phyloP scores from a whole-genome alignment of 179 eudicot species.

The Nepenthes alata region DNA sequence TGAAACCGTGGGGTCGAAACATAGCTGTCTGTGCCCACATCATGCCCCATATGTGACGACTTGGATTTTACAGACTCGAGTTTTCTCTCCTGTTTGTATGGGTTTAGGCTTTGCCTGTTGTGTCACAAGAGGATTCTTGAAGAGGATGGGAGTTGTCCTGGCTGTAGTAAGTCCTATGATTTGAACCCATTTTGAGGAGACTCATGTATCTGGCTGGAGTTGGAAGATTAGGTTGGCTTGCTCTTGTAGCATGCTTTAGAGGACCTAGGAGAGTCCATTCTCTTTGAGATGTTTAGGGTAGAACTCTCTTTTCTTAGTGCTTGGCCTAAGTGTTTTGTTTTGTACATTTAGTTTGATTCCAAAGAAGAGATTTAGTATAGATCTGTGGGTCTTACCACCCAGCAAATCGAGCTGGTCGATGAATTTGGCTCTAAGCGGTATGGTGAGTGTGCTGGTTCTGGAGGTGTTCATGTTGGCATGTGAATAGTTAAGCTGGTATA shows the following conservation, averaged over 20 bases:
- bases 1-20: constrained; percentile 40
- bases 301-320: constrained; percentile 24
- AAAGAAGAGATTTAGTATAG: constrained; percentile 18
- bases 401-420: constrained; percentile 30
- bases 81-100: constrained; percentile 77
- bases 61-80: constrained; percentile 74
- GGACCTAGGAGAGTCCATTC: constrained; percentile 38
- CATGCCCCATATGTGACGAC: constrained; percentile 92
- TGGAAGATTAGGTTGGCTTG: constrained; percentile 53
- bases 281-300: constrained; percentile 29
- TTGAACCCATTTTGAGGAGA: constrained; percentile 36
- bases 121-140: constrained; percentile 91
- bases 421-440: constrained; percentile 33
- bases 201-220: constrained; percentile 42
- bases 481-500: constrained; percentile 75
- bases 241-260: constrained; percentile 73
- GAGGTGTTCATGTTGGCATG: constrained; percentile 42
- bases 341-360: constrained; percentile 21
- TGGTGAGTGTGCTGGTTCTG: constrained; percentile 48
- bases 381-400: constrained; percentile 32
- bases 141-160: constrained; percentile 87
- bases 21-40: constrained; percentile 32
- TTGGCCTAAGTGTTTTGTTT: constrained; percentile 27
- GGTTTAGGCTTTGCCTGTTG: constrained; percentile 84
- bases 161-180: constrained; percentile 86